These are phyloP conservation scores for Mentha longifolia DNA, from an alignment of 257 asterid genomes.

Conservation along the genomic window DNA sequence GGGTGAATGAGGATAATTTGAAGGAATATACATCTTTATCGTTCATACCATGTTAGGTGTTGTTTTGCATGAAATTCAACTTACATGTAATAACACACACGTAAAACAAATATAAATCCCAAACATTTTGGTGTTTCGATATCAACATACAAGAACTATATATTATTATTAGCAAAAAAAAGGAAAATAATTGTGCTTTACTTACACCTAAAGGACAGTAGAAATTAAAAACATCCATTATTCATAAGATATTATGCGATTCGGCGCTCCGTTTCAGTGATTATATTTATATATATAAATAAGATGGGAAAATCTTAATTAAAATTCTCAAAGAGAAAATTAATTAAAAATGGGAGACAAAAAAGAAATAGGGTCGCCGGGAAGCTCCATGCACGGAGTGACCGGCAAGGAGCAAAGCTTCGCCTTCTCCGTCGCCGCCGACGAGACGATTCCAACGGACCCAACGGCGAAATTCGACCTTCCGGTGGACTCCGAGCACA, in stretches of 20 bases:
- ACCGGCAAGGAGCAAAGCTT: conserved; percentile 58
- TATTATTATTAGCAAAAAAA: neutral
- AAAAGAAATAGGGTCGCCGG: conserved; percentile 42
- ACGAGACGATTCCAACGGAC: conserved; percentile 36
- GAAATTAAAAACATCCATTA: neutral
- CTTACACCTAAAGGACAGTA: neutral
- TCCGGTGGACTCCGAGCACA: conserved; percentile 69
- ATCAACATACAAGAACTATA: neutral
- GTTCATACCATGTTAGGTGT: conserved; percentile 16
- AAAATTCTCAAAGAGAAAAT: conserved; percentile 2
- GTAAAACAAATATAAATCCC: conserved; percentile 30
- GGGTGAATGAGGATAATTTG: conserved; percentile 32
- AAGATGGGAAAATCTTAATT: neutral
- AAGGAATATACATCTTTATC: conserved; percentile 34
- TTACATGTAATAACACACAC: no score
- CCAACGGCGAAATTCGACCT: conserved; percentile 45
- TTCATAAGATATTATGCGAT: neutral
- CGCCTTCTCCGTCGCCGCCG: conserved; percentile 45
- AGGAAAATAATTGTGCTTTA: neutral
- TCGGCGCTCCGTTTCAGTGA: neutral
- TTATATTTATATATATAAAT: conserved; percentile 4
- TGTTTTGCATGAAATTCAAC: conserved; percentile 15
- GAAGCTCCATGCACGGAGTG: conserved; percentile 65
- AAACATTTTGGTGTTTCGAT: conserved; percentile 10
- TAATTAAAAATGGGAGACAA: conserved; percentile 33